Percentiles rank a stretch among this genome's conserved stretches.
These are phyloP conservation scores for Rhizopogon rudus DNA, from an alignment of 768 basidiomycete genomes.

Conservation along the genomic window DNA sequence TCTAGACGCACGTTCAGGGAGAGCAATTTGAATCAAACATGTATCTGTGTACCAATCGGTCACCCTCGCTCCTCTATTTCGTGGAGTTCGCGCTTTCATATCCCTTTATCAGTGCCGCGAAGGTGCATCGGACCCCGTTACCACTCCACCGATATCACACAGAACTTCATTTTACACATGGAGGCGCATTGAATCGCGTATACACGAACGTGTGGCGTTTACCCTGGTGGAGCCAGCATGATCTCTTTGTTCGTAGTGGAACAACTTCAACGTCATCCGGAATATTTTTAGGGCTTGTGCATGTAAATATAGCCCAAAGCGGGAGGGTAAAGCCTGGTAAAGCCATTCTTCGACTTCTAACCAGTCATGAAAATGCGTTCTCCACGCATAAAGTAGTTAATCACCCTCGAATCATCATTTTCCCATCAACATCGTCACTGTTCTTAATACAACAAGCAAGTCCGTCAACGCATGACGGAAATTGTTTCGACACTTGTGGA, in stretches of 20 bases:
- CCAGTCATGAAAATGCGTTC: background rate
- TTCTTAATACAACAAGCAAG: background rate
- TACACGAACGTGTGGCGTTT: background rate
- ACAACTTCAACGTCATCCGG: background rate
- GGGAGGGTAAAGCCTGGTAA: background rate
- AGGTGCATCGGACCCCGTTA: background rate
- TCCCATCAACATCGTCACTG: background rate
- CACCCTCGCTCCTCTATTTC: no score
- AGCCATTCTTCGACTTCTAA: background rate
- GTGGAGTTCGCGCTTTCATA: no score
- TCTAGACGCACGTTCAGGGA: background rate
- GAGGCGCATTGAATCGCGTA: background rate
- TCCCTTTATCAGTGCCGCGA: background rate
- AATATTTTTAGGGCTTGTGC: background rate
- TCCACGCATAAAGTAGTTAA: background rate
- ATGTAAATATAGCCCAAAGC: background rate
- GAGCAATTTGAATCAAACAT: background rate
- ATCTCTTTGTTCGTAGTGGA: background rate
- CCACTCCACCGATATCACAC: background rate
- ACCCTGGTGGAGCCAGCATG: background rate
- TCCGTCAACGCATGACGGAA: background rate
- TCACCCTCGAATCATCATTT: background rate
- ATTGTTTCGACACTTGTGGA: background rate
- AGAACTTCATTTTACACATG: background rate
- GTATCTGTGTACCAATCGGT: background rate